These are phyloP conservation scores for Echites panduratus DNA, from an alignment of 257 asterid genomes.

Conservation along the genomic window DNA sequence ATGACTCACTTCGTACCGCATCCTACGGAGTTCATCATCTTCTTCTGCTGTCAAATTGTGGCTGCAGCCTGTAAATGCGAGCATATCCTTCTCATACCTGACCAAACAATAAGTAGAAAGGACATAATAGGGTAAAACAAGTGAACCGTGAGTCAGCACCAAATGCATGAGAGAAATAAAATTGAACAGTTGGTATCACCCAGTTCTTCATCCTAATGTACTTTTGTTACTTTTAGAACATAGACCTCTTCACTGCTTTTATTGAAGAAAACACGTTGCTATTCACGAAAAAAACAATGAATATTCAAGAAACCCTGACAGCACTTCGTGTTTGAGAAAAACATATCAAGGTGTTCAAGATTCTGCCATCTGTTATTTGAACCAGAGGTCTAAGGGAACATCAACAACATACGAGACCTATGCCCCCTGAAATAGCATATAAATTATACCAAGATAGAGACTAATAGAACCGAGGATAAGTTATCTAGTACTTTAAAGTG, in stretches of 20 bases:
- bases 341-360: neutral
- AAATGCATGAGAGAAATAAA: neutral
- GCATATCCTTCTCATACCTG: constrained; percentile 98
- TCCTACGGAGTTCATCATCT: constrained; percentile 69
- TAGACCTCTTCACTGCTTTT: neutral
- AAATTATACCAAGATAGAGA: neutral
- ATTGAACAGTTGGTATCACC: neutral
- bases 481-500: neutral
- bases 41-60: constrained; percentile 77
- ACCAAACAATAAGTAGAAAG: constrained; percentile 24
- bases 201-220: neutral
- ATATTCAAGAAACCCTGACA: neutral
- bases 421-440: neutral
- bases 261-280: neutral
- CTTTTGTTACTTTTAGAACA: too few species aligned
- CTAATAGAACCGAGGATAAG: neutral
- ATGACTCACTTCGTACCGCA: constrained; percentile 86
- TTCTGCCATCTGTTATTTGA: neutral
- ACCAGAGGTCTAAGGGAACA: neutral
- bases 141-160: neutral
- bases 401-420: neutral
- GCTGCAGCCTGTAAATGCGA: constrained; percentile 96
- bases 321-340: neutral
- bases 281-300: neutral
- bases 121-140: neutral